Percentiles rank a stretch among this genome's conserved stretches.
These are phyloP conservation scores for Copromyces sp. DNA, from an alignment of 495 filamentous ascomycete species.

Conservation along the genomic window DNA sequence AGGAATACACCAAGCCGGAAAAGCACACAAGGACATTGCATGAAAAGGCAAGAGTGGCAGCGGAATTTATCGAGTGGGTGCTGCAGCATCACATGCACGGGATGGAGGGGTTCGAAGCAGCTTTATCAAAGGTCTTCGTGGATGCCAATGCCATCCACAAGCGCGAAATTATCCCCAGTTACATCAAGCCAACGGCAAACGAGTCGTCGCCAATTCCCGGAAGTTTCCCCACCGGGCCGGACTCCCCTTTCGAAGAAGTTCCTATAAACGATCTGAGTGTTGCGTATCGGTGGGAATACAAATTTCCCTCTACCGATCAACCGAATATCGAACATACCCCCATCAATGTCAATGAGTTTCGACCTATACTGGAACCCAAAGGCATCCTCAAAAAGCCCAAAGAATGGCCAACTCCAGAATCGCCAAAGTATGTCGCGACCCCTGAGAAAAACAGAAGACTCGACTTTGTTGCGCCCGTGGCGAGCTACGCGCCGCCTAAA, in stretches of 20 bases:
- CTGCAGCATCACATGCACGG: neutral
- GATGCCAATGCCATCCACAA: conserved; percentile 29
- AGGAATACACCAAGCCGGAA: neutral
- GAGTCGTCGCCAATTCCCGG: conserved; percentile 6
- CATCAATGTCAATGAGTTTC: conserved; percentile 1
- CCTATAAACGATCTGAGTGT: conserved; percentile 11
- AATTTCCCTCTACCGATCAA: conserved; percentile 8
- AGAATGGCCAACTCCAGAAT: conserved; percentile 3
- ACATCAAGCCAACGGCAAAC: conserved; percentile 2
- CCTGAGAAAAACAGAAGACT: conserved; percentile 16
- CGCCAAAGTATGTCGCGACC: conserved; percentile 16
- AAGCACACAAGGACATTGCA: neutral
- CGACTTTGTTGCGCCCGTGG: conserved; percentile 17
- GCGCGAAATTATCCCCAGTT: conserved; percentile 25
- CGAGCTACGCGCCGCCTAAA: conserved; percentile 8
- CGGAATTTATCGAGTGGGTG: neutral
- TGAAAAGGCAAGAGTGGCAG: neutral
- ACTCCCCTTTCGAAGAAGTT: conserved; percentile 12
- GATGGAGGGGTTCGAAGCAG: neutral
- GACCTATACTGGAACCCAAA: conserved; percentile 11
- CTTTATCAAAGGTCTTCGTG: conserved; percentile 23
- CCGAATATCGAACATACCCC: neutral
- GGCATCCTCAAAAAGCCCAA: conserved; percentile 18
- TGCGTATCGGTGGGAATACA: conserved; percentile 9
- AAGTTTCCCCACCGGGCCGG: conserved; percentile 8